These are phyloP conservation scores for Colletotrichum sp. DNA, from an alignment of 2,329 filamentous ascomycete species.

Conservation along the genomic window DNA sequence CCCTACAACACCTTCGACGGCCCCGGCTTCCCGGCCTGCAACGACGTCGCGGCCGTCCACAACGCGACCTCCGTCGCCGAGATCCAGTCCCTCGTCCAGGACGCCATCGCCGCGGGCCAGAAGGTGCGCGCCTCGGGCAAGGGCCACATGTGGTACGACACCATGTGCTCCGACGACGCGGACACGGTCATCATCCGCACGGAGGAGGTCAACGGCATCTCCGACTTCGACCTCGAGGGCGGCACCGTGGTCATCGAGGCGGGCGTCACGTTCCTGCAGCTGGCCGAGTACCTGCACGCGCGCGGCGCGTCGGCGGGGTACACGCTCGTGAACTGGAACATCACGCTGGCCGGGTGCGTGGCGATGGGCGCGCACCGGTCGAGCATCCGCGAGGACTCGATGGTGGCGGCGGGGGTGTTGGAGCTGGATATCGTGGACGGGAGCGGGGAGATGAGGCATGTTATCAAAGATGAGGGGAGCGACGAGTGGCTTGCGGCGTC, in stretches of 20 bases:
- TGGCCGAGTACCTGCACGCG: constrained; percentile 53
- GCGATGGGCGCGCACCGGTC: constrained; percentile 58
- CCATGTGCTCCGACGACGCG: constrained; percentile 53
- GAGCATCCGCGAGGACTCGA: constrained; percentile 51
- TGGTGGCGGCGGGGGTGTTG: constrained; percentile 52
- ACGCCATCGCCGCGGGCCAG: constrained; percentile 39
- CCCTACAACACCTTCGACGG: constrained; percentile 57
- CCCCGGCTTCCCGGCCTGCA: constrained; percentile 49
- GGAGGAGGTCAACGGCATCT: constrained; percentile 47
- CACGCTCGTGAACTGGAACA: constrained; percentile 59
- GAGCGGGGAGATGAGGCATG: constrained; percentile 42
- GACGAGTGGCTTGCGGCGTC: constrained; percentile 57
- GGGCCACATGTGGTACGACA: constrained; percentile 59
- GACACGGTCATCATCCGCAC: constrained; percentile 52
- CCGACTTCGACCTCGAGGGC: constrained; percentile 43
- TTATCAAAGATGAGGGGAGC: constrained; percentile 43
- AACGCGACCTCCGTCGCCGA: constrained; percentile 49
- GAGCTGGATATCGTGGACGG: constrained; percentile 55
- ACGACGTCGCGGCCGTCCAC: constrained; percentile 47
- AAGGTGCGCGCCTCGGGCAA: constrained; percentile 52
- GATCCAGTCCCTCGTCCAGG: constrained; percentile 44
- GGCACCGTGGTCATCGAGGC: constrained; percentile 54
- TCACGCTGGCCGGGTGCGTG: constrained; percentile 52
- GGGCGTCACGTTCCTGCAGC: constrained; percentile 56
- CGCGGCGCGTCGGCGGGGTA: constrained; percentile 51